Base-by-base conservation (phyloP, 345 rosid genomes). In the Arabis alpina region DNA sequence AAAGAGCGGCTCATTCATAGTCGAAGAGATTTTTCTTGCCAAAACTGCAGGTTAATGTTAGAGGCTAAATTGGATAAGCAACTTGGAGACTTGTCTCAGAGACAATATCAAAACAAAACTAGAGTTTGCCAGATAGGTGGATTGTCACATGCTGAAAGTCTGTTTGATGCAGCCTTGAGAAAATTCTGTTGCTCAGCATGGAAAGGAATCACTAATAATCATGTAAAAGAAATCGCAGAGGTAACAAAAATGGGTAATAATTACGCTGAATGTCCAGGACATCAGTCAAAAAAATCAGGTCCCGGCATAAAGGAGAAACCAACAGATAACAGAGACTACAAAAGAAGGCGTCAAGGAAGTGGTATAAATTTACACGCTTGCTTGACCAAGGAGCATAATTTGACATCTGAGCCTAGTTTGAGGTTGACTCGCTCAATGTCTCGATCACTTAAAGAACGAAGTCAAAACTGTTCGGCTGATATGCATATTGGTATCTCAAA, bases 391-490 rank as follows among this genome's bases (percentile, higher is more conserved):
- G 48, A 44, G 48, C 48, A 44, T 4, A 44, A n/a, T 44, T 44
- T 44, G 48, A 44, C 5, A 44, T 4, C 48, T 4, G 84, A 76
- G 54, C 64, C 2, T 45, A 73, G 49, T 68, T 76, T 64, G 19
- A 87, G 92, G 63, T 10, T 86, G 67, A 89, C 93, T 49, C 83
- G 93, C 59, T 87, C 93, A 11, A 87, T 71, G 76, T 72, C 32
- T 57, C 79, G 28, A 49, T 49, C 53, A 49, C 53, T 7, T 49
- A 19, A 49, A 19, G 53, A 49, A 49, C 52, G 4, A 15, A 4
- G 25, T 48, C 25, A 48, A 15, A 16, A 15, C 9, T 3, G 1
- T 19, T 49, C 12, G 8, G 53, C 10, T 49, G 28, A 49, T 19
- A 16, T 49, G 28, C 53, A 49, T 27, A 27, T 27, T 2, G 30